These are phyloP conservation scores for Scedosporium boydii DNA, from an alignment of 2,329 filamentous ascomycete species.

Conservation along the genomic window DNA sequence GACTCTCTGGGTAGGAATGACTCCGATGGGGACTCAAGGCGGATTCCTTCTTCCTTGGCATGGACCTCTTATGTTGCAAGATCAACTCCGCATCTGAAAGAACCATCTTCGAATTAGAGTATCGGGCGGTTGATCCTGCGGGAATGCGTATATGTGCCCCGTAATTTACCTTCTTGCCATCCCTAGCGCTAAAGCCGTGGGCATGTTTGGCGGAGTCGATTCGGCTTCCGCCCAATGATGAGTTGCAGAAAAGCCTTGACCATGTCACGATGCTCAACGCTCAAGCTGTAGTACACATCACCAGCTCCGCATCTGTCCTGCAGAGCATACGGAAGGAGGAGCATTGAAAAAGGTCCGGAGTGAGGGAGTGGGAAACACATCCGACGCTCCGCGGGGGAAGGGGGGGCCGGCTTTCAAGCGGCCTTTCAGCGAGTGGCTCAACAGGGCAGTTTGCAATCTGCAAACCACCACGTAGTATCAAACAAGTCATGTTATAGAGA, in stretches of 20 bases:
- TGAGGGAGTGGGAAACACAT: no score
- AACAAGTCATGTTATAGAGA: background rate
- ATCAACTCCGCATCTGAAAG: background rate
- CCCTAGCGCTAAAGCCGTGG: background rate
- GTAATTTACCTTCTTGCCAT: background rate
- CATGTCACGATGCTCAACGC: background rate
- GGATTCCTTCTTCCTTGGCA: background rate
- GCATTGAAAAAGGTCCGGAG: no score
- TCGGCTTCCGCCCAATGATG: background rate
- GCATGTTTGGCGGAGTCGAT: background rate
- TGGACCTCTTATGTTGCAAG: background rate
- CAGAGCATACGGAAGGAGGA: no score
- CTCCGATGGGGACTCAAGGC: background rate
- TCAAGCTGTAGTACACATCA: background rate
- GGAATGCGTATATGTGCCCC: background rate
- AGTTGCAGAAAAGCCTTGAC: background rate
- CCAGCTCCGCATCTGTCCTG: background rate
- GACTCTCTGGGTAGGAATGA: background rate
- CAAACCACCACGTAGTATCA: background rate
- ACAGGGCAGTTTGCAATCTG: background rate
- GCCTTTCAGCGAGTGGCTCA: background rate
- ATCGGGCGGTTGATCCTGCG: background rate
- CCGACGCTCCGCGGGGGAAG: background rate
- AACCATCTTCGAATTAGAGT: background rate
- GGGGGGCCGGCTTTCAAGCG: background rate